Evolutionary conservation across 2,329 filamentous ascomycete genomes (phyloP), one percentile per base, ranked within the genome.

Genomic region (Dryadomyces quercivorus): DNA sequence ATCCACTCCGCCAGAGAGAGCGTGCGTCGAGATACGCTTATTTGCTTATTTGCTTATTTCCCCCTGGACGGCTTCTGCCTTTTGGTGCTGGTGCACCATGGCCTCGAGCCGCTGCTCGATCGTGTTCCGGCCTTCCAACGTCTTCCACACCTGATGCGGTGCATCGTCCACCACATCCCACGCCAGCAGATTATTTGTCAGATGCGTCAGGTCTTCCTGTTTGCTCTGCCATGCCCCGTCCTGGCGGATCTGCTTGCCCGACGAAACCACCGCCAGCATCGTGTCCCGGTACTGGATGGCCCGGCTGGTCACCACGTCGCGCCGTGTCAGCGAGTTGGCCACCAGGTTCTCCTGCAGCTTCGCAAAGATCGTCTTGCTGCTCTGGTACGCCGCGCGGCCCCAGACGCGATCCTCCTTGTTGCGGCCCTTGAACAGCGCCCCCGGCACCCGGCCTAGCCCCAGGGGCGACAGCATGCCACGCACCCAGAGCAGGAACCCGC

Each of bases 311-410:
- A 77, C 73, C 18, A 95, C 82, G 63, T 98, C 93, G 38, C 87
- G 87, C 67, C 84, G 85, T 15, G 89, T 89, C 61, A 97, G 81
- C 1, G 87, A 88, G 60, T 84, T 80, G 0, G 91, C 91, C 36
- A 96, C 89, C 1, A 97, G 75, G 60, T 85, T 92, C 72, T 98
- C 93, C 69, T 98, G 93, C 55, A 98, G 75, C 69, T 91, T 88
- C 5, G 90, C 86, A 67, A 94, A 95, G 67, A 96, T 85, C 66
- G 81, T 85, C 66, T 91, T 94, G 58, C 87, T 88, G 22, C 76
- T 77, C 68, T 95, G 88, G 64, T 89, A 85, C 0, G 89, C 82
- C 5, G 83, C 81, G 47, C 81, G 78, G 13, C 93, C 93, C 68
- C 86, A 94, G 12, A 95, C 82, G 10, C 93, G 85, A 66, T 97